A percentile compares a stretch with the other conserved stretches of the same genome.
These are phyloP conservation scores for Mortierella sp. DNA, from an alignment of 371 early-diverging fungal genomes.

Conservation along the genomic window DNA sequence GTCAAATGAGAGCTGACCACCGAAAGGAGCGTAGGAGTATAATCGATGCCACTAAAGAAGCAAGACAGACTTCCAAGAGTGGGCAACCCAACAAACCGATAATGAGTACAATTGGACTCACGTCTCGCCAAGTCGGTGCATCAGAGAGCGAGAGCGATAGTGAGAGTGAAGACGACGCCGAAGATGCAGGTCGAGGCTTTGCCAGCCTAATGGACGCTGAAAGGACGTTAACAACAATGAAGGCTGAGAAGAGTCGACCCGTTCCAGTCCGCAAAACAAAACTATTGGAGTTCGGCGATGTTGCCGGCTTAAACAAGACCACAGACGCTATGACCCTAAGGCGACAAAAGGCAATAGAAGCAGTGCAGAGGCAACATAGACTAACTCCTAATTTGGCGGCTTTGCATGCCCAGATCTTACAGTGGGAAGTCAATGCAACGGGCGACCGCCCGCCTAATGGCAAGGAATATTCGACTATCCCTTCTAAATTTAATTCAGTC, in stretches of 20 bases:
- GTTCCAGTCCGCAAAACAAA: constrained; percentile 31
- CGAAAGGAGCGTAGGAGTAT: constrained; percentile 26
- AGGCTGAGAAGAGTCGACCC: constrained; percentile 18
- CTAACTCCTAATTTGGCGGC: constrained; percentile 60
- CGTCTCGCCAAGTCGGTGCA: neutral
- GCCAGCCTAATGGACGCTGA: constrained; percentile 40
- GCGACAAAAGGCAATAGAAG: constrained; percentile 39
- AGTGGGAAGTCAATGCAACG: constrained; percentile 61
- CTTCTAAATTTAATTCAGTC: constrained; percentile 65
- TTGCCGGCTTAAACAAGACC: constrained; percentile 13
- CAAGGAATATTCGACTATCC: constrained; percentile 57
- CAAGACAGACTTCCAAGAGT: constrained; percentile 18
- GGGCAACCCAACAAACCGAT: neutral
- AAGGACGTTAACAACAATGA: constrained; percentile 30
- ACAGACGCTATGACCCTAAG: constrained; percentile 18
- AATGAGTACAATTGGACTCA: neutral
- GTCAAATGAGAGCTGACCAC: constrained; percentile 48
- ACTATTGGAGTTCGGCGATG: constrained; percentile 42
- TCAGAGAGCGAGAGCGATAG: constrained; percentile 27
- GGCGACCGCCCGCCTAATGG: constrained; percentile 60
- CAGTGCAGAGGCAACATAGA: constrained; percentile 53
- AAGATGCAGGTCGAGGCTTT: constrained; percentile 25
- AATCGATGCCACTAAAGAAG: constrained; percentile 27
- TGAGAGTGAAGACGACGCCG: constrained; percentile 28
- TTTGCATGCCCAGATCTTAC: constrained; percentile 60